Evolutionary conservation across 2,329 filamentous ascomycete species (phyloP), one percentile per base, ranked within the genome.

Genomic region (Aureobasidium sp.): DNA sequence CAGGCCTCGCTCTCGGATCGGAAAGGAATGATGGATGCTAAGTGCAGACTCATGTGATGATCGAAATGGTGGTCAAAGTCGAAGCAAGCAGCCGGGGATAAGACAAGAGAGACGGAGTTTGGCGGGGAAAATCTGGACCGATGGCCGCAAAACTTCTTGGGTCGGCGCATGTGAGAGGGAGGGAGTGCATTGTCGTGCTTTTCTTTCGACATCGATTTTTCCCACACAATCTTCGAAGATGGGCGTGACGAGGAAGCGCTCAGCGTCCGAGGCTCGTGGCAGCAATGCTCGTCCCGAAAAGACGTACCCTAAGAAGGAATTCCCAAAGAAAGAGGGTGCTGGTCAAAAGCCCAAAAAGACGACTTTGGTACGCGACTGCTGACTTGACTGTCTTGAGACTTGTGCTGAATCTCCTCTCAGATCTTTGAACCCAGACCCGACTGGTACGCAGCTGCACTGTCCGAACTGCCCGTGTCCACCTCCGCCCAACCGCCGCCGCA

Each of bases 381-480:
- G 17, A 21, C 6, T 3, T 16, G 37, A 14, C 19, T n/a, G n/a
- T 6, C 17, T 27, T 35, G 38, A 5, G 3, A 58, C 56, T 42
- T 17, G 6, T 12, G 32, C 53, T 54, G 65, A 55, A 69, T 55
- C 51, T 39, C 27, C 51, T 56, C 34, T 34, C 64, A 83, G 81
- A 68, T 73, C 35, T 77, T 86, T 62, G 71, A 75, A 57, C 80
- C 83, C 49, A 76, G 81, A 61, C 77, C 83, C 17, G 84, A 87
- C 66, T 88, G 84, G 84, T 82, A 85, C 66, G 72, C 78, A 27
- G 74, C 76, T 51, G 67, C 76, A 57, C 71, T 86, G 35, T 77
- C 81, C 16, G 56, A 67, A n/a, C 68, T 85, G 30, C 68, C 76
- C 32, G 62, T 60, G 6, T 64, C 72, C 47, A 70, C 77, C 22